Base-by-base conservation (phyloP, 2,329 filamentous ascomycete species). In the Aureobasidium namibiae region DNA sequence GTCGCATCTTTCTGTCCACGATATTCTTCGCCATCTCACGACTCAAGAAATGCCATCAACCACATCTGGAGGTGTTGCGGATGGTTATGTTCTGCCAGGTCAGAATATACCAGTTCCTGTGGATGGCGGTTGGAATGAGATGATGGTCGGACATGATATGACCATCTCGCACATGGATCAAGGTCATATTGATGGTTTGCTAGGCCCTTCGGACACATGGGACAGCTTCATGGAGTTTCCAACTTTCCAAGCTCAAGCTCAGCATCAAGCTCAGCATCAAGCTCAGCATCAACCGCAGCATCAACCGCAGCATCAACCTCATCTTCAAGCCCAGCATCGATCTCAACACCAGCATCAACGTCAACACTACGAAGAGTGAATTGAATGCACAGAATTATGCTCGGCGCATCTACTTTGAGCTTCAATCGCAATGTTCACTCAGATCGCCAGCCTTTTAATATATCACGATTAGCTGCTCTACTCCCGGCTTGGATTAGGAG, bases 221-320 rank as follows among this genome's bases (percentile, higher is more conserved):
- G 41, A 56, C 39, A 36, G 41, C 24, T 44, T 56, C 16, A 56
- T 56, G 52, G 52, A 56, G 52, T 45, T 56, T 11, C 50, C 50
- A 3, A 14, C 50, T 10, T 54, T 54, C 24, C 50, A 42, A 11
- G 16, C 16, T 29, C 44, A n/a, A 8, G 4, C 44, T 18, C 44
- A 18, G 9, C 26, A 46, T 23, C 44, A 46, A 42, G n/a, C n/a
- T n/a, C 38, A 21, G 7, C 38, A 41, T n/a, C 23, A 26, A n/a
- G n/a, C n/a, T n/a, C n/a, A n/a, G n/a, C n/a, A n/a, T n/a, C n/a
- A n/a, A n/a, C n/a, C n/a, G n/a, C n/a, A n/a, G n/a, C n/a, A n/a
- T n/a, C n/a, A n/a, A n/a, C n/a, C n/a, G n/a, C n/a, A n/a, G n/a
- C n/a, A n/a, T n/a, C n/a, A n/a, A n/a, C n/a, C n/a, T n/a, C n/a